Percentiles rank a stretch among this genome's conserved stretches.
Evolutionary conservation across 116 monocot species (phyloP).

Genomic region (Zostera marina): DNA sequence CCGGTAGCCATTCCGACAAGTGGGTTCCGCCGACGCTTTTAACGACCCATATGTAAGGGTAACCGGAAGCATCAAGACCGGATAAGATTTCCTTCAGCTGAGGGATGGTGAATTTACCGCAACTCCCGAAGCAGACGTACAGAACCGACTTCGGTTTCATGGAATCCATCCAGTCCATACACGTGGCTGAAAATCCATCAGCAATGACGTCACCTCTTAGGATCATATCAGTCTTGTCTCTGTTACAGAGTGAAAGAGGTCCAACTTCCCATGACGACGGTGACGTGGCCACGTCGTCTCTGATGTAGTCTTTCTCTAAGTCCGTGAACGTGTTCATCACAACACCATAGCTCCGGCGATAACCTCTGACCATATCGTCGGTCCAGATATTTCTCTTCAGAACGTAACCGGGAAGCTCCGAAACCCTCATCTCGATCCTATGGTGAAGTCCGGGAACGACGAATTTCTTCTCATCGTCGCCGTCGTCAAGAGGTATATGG

Average conservation of each 20-base stretch:
- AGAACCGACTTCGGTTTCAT: constrained; percentile 11
- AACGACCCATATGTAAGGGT: constrained; percentile 14
- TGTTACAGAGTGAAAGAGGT: constrained; percentile 17
- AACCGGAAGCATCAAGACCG: constrained; percentile 15
- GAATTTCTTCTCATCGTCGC: background rate
- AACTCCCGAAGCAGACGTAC: constrained; percentile 38
- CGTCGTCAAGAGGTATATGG: background rate
- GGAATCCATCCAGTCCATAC: constrained; percentile 25
- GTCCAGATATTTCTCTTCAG: background rate
- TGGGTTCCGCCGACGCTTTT: background rate
- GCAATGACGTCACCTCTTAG: background rate
- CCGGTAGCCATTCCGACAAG: background rate
- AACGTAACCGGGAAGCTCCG: background rate
- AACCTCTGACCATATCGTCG: background rate
- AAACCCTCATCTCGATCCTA: constrained; percentile 1
- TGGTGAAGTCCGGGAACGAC: constrained; percentile 8
- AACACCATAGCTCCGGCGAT: background rate
- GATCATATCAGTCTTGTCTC: background rate
- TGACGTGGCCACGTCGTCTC: background rate
- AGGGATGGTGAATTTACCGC: background rate
- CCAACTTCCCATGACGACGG: constrained; percentile 20
- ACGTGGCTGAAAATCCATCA: background rate
- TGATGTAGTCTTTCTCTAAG: constrained; percentile 10
- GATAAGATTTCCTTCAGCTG: constrained; percentile 24
- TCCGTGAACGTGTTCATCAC: constrained; percentile 19